Evolutionary conservation across 768 basidiomycete species (phyloP).

Genomic region (Cystofilobasidium ferigula): DNA sequence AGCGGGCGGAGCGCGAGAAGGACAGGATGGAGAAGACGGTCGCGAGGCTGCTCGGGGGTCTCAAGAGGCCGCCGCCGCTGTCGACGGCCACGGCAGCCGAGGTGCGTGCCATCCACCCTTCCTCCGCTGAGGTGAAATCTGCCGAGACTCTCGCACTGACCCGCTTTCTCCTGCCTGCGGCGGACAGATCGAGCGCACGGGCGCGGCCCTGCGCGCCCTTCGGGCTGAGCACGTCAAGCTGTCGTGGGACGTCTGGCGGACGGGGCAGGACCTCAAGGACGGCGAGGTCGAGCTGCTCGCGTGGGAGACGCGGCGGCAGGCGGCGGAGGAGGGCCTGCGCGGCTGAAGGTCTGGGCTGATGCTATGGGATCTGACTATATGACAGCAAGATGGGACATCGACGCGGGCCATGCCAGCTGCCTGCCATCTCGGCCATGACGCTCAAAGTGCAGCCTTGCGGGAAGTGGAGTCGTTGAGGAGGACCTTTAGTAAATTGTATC

Average conservation of each 20-base stretch:
- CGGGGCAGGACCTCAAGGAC: slow-evolving; percentile 11
- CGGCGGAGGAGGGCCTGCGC: slow-evolving; percentile 15
- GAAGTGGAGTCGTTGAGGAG: too few relatives aligned
- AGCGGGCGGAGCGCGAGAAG: not conserved
- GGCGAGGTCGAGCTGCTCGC: slow-evolving; percentile 15
- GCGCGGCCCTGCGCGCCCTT: not conserved
- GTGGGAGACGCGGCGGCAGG: not conserved
- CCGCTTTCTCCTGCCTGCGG: not conserved
- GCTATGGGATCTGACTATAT: too few relatives aligned
- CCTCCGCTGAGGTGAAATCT: not conserved
- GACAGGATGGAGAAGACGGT: not conserved
- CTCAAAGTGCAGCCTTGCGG: too few relatives aligned
- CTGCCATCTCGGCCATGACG: too few relatives aligned
- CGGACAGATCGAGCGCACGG: not conserved
- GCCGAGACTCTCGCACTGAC: too few relatives aligned
- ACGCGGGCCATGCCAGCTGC: too few relatives aligned
- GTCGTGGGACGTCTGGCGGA: slow-evolving; percentile 7
- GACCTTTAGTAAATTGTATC: too few relatives aligned
- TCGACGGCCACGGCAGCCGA: not conserved
- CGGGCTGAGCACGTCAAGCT: not conserved
- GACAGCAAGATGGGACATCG: too few relatives aligned
- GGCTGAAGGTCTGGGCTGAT: not conserved
- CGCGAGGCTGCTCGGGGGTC: not conserved
- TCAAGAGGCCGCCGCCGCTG: not conserved
- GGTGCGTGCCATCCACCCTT: not conserved